Conservation (phyloP, 192 early-diverging fungal species). For the Coemansia sp. region DNA sequence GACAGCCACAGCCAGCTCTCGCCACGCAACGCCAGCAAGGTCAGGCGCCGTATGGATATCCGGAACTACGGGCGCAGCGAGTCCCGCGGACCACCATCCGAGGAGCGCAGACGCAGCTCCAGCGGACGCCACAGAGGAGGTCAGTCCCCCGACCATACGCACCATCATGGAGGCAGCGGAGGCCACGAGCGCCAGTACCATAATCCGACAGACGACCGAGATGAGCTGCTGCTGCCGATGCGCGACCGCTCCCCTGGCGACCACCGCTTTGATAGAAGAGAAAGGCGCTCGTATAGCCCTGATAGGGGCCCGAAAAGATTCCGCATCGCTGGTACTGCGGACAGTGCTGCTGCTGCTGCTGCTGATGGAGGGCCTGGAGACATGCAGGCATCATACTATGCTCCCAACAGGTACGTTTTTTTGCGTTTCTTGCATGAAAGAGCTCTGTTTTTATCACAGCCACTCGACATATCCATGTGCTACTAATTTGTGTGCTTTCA, state of each 20-base stretch:
- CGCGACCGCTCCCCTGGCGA: not conserved
- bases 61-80: conserved; percentile 42
- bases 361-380: not conserved
- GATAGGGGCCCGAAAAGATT: conserved; percentile 4
- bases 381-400: conserved; percentile 4
- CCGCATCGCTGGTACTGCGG: not conserved
- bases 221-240: not conserved
- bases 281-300: conserved; percentile 30
- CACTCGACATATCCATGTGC: not conserved
- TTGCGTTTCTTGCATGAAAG: not conserved
- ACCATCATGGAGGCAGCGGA: not conserved
- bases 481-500: not conserved
- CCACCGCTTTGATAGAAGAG: conserved; percentile 8
- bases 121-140: conserved; percentile 4
- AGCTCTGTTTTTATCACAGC: not conserved
- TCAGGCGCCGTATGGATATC: conserved; percentile 35
- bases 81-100: conserved; percentile 12
- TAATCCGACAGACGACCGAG: not conserved
- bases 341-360: not conserved
- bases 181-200: not conserved
- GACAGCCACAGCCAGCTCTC: conserved; percentile 8
- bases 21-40: conserved; percentile 33
- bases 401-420: conserved; percentile 21
- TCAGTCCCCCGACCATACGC: not conserved
- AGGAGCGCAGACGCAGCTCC: no score